A percentile compares a stretch with the other conserved stretches of the same genome.
These are phyloP conservation scores for Diaporthe citrichinensis DNA, from an alignment of 2,329 filamentous ascomycete genomes.

Conservation along the genomic window DNA sequence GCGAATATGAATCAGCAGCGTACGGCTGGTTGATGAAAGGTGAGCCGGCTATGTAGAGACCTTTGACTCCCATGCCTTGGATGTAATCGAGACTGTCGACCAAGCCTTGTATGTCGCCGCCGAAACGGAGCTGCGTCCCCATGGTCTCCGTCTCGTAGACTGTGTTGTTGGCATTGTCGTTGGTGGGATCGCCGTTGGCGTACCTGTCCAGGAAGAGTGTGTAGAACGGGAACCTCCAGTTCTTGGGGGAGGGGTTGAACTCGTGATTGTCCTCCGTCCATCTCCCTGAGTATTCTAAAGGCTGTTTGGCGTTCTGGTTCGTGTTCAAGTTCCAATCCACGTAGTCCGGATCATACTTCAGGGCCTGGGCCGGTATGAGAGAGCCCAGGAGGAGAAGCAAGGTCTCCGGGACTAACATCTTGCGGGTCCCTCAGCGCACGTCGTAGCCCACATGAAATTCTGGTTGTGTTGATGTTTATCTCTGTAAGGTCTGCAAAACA, in stretches of 20 bases:
- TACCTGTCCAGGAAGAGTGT: slow-evolving; percentile 75
- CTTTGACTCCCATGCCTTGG: slow-evolving; percentile 75
- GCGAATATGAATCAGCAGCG: slow-evolving; percentile 71
- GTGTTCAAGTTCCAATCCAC: slow-evolving; percentile 43
- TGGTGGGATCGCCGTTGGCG: slow-evolving; percentile 74
- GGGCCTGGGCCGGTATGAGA: slow-evolving; percentile 34
- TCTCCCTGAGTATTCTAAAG: slow-evolving; percentile 67
- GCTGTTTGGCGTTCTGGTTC: slow-evolving; percentile 63
- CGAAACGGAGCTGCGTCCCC: slow-evolving; percentile 74
- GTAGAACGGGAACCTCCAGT: slow-evolving; percentile 76
- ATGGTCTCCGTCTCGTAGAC: slow-evolving; percentile 71
- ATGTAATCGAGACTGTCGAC: slow-evolving; percentile 74
- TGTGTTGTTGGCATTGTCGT: slow-evolving; percentile 74
- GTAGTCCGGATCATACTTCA: slow-evolving; percentile 42
- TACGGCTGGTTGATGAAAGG: slow-evolving; percentile 76
- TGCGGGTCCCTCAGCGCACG: slow-evolving; percentile 37
- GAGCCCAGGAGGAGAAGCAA: slow-evolving; percentile 41
- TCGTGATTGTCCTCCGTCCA: slow-evolving; percentile 61
- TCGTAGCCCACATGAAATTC: slow-evolving; percentile 35
- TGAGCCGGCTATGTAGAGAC: slow-evolving; percentile 73
- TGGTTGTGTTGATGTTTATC: background rate
- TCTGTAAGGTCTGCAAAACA: background rate
- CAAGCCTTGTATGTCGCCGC: slow-evolving; percentile 71
- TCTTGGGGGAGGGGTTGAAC: slow-evolving; percentile 67
- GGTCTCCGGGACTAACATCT: slow-evolving; percentile 43